Evolutionary conservation across 148 eudicot genomes (phyloP).

Genomic region (Vaccinium myrtillus): DNA sequence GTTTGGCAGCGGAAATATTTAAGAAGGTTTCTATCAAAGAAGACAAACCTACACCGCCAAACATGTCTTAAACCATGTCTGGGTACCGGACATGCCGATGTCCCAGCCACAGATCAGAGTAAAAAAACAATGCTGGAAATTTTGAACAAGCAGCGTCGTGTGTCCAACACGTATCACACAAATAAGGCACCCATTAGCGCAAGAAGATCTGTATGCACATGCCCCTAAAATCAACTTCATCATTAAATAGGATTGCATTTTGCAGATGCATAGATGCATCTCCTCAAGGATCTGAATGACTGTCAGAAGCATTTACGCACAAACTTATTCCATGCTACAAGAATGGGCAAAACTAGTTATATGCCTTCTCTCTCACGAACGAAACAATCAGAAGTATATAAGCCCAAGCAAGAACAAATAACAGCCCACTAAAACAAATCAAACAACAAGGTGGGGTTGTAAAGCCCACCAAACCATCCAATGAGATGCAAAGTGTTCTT

Average conservation of each 20-base stretch:
- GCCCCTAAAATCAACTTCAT: not conserved
- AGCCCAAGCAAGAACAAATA: conserved; percentile 3
- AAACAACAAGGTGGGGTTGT: not conserved
- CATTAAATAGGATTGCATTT: not conserved
- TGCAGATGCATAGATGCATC: not conserved
- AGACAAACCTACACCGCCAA: not conserved
- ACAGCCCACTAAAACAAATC: not conserved
- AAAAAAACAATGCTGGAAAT: not conserved
- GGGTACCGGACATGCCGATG: not conserved
- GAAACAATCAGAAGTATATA: not conserved
- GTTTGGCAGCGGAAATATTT: not conserved
- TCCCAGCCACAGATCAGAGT: not conserved
- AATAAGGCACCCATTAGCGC: not conserved
- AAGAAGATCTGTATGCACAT: not conserved
- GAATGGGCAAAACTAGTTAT: not conserved
- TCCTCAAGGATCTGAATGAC: not conserved
- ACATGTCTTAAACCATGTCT: not conserved
- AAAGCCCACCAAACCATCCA: not conserved
- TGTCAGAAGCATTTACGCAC: not conserved
- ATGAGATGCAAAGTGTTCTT: not conserved
- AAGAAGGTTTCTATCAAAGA: not conserved
- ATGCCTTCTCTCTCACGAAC: not conserved
- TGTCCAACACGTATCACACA: not conserved
- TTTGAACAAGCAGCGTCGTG: not conserved
- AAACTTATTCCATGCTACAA: not conserved